Conservation (phyloP, 2,329 filamentous ascomycete genomes). For the Pseudovirgaria hyperparasitica region DNA sequence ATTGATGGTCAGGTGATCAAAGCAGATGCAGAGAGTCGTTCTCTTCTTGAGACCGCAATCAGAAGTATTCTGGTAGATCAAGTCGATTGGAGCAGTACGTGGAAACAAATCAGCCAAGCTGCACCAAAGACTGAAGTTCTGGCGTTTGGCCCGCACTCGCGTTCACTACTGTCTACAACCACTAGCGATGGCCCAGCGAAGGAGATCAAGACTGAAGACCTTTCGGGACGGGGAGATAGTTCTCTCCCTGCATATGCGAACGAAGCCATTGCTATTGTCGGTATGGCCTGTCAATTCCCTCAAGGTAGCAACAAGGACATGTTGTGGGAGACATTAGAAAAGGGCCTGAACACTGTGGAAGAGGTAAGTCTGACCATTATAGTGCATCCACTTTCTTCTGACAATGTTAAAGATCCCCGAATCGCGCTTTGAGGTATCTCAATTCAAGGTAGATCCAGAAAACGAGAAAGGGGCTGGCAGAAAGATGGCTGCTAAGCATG, state of each 20-base stretch:
- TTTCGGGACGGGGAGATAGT: too few relatives aligned
- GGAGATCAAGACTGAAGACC: too few relatives aligned
- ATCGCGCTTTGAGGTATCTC: conserved; percentile 8
- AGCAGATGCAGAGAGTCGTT: not conserved
- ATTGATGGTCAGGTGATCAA: conserved; percentile 1
- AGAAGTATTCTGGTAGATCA: not conserved
- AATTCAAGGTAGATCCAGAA: too few relatives aligned
- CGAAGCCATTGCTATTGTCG: conserved; percentile 10
- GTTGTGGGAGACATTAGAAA: conserved; percentile 8
- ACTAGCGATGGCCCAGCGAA: too few relatives aligned
- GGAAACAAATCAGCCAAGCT: not conserved
- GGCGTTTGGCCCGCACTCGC: too few relatives aligned
- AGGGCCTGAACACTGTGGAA: conserved; percentile 5
- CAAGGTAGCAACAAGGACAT: conserved; percentile 7
- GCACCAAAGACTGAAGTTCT: not conserved
- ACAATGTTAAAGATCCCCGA: conserved; percentile 6
- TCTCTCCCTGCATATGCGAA: too few relatives aligned
- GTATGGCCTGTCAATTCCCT: conserved; percentile 9
- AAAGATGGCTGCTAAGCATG: conserved; percentile 2
- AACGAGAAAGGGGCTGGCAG: not conserved
- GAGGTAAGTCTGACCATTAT: conserved; percentile 1
- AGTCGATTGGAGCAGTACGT: conserved; percentile 1
- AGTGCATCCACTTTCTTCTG: too few relatives aligned
- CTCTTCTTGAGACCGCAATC: conserved; percentile 1
- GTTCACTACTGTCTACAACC: too few relatives aligned